These are phyloP conservation scores for Nitzschia palea DNA, from an alignment of 108 stramenopile species.

Conservation along the genomic window DNA sequence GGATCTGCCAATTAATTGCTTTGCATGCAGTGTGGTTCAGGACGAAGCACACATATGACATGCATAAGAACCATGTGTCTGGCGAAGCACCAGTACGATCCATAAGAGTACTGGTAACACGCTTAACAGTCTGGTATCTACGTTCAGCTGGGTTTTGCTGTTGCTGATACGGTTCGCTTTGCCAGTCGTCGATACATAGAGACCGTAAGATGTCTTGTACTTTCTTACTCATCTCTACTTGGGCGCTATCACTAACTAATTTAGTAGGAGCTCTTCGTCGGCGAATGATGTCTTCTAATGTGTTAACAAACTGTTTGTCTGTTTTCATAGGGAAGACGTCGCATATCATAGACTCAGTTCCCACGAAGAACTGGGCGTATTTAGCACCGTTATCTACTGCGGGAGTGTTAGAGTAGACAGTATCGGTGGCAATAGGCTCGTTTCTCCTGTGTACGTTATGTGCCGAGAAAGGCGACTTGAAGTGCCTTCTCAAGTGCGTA, in stretches of 20 bases:
- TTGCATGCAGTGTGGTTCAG: slow-evolving; percentile 19
- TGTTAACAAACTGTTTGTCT: slow-evolving; percentile 13
- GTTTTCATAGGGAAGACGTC: not conserved
- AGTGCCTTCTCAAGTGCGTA: not conserved
- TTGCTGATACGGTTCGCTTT: slow-evolving; percentile 34
- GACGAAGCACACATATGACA: slow-evolving; percentile 10
- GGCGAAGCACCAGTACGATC: slow-evolving; percentile 29
- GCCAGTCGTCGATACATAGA: not conserved
- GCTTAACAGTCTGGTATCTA: slow-evolving; percentile 19
- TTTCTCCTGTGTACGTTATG: slow-evolving; percentile 1
- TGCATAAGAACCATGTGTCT: slow-evolving; percentile 19
- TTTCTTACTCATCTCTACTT: slow-evolving; percentile 1
- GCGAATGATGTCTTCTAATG: slow-evolving; percentile 33
- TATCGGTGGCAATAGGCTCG: slow-evolving; percentile 10
- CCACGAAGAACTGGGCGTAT: not conserved
- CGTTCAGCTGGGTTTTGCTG: slow-evolving; percentile 41
- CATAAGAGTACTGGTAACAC: slow-evolving; percentile 3
- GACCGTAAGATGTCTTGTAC: slow-evolving; percentile 15
- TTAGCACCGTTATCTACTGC: slow-evolving; percentile 2
- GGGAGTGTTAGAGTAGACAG: slow-evolving; percentile 11
- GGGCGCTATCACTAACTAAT: slow-evolving; percentile 6
- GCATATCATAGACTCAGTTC: not conserved
- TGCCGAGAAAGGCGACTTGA: slow-evolving; percentile 6
- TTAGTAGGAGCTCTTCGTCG: slow-evolving; percentile 14
- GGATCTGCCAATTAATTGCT: not conserved